These are phyloP conservation scores for Astrocystis sublimbata DNA, from an alignment of 495 filamentous ascomycete genomes.

Conservation along the genomic window DNA sequence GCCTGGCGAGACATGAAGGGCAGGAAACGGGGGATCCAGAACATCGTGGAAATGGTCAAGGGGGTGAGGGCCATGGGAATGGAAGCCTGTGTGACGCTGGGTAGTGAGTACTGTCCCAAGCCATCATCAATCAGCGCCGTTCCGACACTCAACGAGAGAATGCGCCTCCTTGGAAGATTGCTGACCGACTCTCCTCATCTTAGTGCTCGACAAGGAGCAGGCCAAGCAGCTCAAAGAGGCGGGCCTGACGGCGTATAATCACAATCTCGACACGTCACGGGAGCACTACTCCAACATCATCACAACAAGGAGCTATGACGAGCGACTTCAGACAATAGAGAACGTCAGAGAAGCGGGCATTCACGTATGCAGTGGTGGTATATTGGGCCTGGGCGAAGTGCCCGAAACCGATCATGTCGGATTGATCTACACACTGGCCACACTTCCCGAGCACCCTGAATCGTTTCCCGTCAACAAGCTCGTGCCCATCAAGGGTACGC, in stretches of 20 bases:
- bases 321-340: conserved; percentile 70
- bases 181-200: background rate
- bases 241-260: conserved; percentile 84
- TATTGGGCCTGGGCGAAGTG: conserved; percentile 76
- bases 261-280: conserved; percentile 84
- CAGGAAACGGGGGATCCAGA: conserved; percentile 72
- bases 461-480: conserved; percentile 84
- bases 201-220: conserved; percentile 72
- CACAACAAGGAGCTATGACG: conserved; percentile 79
- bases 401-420: conserved; percentile 69
- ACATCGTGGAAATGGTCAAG: conserved; percentile 77
- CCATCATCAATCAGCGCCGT: background rate
- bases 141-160: background rate
- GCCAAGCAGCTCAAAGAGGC: conserved; percentile 78
- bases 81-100: conserved; percentile 85
- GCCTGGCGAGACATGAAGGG: conserved; percentile 93
- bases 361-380: conserved; percentile 83
- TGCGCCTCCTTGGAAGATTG: too few relatives aligned
- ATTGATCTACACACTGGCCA: conserved; percentile 74
- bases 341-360: conserved; percentile 80
- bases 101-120: conserved; percentile 40
- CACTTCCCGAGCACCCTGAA: conserved; percentile 75
- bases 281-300: conserved; percentile 83
- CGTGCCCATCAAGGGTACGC: conserved; percentile 83
- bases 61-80: conserved; percentile 77